These are phyloP conservation scores for Penicillium arizonense DNA, from an alignment of 495 filamentous ascomycete genomes.

Conservation along the genomic window DNA sequence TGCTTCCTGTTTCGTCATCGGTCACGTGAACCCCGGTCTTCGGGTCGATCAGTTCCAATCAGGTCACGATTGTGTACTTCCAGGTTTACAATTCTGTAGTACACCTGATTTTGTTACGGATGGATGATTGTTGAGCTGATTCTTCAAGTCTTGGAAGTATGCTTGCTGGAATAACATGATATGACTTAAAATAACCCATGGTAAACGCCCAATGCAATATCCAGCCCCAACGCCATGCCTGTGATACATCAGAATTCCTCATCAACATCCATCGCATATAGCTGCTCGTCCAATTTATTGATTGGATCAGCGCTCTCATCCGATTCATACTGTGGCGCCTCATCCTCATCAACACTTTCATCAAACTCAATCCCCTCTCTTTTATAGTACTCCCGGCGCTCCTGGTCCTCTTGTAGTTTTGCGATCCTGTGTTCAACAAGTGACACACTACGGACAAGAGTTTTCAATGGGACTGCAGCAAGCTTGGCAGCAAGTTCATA, in stretches of 20 bases:
- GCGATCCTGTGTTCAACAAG: constrained; percentile 46
- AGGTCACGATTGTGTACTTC: too few species aligned
- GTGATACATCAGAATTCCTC: background rate
- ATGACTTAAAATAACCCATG: too few species aligned
- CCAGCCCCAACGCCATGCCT: constrained; percentile 1
- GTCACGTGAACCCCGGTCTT: constrained; percentile 10
- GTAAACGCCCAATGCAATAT: constrained; percentile 1
- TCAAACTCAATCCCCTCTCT: constrained; percentile 15
- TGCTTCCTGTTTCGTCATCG: constrained; percentile 11
- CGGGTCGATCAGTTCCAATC: background rate
- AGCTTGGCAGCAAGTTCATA: constrained; percentile 54
- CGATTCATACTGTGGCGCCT: constrained; percentile 6
- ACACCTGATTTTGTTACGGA: too few species aligned
- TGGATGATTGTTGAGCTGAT: too few species aligned
- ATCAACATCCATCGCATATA: background rate
- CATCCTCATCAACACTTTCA: constrained; percentile 24
- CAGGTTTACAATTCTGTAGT: too few species aligned
- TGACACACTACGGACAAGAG: constrained; percentile 46
- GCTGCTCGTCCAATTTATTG: background rate
- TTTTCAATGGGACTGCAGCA: constrained; percentile 44
- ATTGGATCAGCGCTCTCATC: background rate
- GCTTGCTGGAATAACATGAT: too few species aligned
- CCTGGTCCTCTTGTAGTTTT: constrained; percentile 37
- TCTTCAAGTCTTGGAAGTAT: too few species aligned
- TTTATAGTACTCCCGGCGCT: constrained; percentile 30